These are phyloP conservation scores for Phytopythium aichiense DNA, from an alignment of 352 stramenopile genomes.

Conservation along the genomic window DNA sequence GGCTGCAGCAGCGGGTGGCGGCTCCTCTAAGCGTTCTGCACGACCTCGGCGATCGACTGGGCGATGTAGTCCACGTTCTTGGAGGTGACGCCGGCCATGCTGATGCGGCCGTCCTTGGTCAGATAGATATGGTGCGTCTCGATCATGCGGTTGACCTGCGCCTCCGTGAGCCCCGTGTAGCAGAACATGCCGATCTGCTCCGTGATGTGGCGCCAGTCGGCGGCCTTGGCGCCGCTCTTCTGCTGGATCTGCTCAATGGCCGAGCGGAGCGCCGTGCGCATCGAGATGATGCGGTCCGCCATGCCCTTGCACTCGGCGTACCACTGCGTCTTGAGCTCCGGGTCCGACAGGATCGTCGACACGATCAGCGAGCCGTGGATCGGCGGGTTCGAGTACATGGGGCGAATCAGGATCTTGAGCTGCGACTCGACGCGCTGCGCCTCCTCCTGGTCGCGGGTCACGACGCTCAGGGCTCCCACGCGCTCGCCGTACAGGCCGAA, in stretches of 20 bases:
- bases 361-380: constrained; percentile 98
- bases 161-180: constrained; percentile 95
- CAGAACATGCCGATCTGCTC: constrained; percentile 99
- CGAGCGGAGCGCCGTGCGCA: constrained; percentile 86
- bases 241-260: constrained; percentile 80
- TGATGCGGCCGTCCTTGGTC: constrained; percentile 97
- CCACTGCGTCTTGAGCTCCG: constrained; percentile 91
- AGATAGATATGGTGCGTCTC: constrained; percentile 98
- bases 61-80: constrained; percentile 98
- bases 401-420: constrained; percentile 98
- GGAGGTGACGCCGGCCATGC: constrained; percentile 95
- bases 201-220: constrained; percentile 97
- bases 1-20: neutral
- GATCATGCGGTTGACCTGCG: constrained; percentile 93
- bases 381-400: constrained; percentile 99
- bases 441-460: constrained; percentile 93
- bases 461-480: constrained; percentile 95
- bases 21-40: constrained; percentile 71
- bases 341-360: constrained; percentile 93
- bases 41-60: constrained; percentile 93
- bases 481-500: constrained; percentile 99
- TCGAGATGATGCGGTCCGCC: constrained; percentile 94
- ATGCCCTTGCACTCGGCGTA: constrained; percentile 95
- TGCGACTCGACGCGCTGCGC: constrained; percentile 94
- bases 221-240: constrained; percentile 62